Percentiles rank a stretch among this genome's conserved stretches.
Evolutionary conservation across 208 protist species (phyloP).

Genomic region (Trypanosoma cruzi): DNA sequence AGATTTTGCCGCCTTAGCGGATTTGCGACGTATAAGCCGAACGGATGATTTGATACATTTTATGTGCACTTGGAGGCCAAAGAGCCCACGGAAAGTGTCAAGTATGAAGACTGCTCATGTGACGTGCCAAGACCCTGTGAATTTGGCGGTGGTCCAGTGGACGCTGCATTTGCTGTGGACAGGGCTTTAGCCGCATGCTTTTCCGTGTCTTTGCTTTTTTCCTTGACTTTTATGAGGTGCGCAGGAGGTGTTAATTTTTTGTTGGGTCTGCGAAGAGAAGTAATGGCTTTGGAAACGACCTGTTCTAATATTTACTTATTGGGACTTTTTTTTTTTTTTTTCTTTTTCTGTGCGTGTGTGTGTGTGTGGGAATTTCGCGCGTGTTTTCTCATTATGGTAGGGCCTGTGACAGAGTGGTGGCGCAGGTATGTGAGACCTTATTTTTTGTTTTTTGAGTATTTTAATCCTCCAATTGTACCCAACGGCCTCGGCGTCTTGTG

Average conservation of each 20-base stretch:
- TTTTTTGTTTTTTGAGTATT: no score
- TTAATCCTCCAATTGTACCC: no score
- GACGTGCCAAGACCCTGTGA: slow-evolving; percentile 24
- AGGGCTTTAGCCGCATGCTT: not conserved
- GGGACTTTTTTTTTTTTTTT: slow-evolving; percentile 6
- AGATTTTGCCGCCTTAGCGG: slow-evolving; percentile 31
- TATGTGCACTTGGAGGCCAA: slow-evolving; percentile 31
- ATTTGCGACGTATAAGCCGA: slow-evolving; percentile 10
- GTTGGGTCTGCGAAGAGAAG: not conserved
- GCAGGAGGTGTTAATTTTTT: not conserved
- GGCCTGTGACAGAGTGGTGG: no score
- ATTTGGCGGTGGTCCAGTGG: slow-evolving; percentile 11
- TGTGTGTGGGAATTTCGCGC: no score
- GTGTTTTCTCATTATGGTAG: no score
- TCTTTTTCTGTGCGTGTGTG: no score
- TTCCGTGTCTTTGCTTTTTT: not conserved
- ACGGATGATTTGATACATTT: slow-evolving; percentile 26
- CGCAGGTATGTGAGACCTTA: no score
- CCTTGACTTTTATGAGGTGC: not conserved
- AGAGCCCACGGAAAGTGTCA: not conserved
- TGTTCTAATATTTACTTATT: not conserved
- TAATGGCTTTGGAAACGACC: not conserved
- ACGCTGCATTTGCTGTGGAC: slow-evolving; percentile 26
- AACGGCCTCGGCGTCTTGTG: no score
- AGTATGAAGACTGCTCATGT: slow-evolving; percentile 2